Evolutionary conservation across 768 basidiomycete species (phyloP).

Genomic region (Candolleomyces efflorescens): DNA sequence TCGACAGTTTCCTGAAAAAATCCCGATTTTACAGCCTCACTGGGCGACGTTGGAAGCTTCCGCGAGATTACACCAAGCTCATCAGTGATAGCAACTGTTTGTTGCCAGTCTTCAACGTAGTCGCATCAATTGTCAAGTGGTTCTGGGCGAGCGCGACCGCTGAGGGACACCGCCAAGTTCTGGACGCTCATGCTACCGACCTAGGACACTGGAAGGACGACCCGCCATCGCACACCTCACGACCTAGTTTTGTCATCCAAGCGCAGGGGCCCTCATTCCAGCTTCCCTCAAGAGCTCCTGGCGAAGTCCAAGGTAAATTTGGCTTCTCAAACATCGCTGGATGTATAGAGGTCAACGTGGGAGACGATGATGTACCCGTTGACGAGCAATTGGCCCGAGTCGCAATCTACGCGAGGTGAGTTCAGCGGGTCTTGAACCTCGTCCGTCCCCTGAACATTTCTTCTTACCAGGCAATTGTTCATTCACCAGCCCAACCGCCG

Average conservation of each 20-base stretch:
- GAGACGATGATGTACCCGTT: no score
- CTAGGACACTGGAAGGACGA: background rate
- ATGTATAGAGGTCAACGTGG: background rate
- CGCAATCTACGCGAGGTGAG: background rate
- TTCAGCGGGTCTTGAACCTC: background rate
- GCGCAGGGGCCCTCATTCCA: background rate
- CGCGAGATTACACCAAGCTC: background rate
- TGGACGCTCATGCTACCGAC: background rate
- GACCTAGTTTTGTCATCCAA: background rate
- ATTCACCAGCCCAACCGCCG: background rate
- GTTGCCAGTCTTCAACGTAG: background rate
- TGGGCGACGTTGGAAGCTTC: background rate
- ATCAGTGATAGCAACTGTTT: no score
- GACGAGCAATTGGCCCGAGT: background rate
- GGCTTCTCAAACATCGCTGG: background rate
- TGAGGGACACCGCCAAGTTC: background rate
- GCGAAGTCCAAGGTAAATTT: background rate
- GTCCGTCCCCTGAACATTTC: background rate
- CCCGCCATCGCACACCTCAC: background rate
- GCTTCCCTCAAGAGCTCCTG: no score
- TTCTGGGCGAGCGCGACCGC: background rate
- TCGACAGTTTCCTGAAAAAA: background rate
- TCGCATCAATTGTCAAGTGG: background rate
- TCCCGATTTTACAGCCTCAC: background rate
- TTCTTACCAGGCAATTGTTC: background rate